Base-by-base conservation (phyloP, 805 yeast species). In the Candida corydali region DNA sequence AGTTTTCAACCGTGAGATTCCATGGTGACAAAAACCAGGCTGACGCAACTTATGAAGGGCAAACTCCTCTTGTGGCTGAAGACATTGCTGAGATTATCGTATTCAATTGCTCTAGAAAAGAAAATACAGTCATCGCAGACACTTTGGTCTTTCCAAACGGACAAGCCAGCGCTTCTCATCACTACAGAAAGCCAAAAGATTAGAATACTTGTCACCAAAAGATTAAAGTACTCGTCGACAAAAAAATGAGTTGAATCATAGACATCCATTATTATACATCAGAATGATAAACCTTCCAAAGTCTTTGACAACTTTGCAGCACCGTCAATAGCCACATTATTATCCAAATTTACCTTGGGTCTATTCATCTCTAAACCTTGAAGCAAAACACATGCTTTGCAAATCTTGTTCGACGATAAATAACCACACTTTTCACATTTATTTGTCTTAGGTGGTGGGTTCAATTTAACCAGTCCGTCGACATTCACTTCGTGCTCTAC, bases 391-490 rank as follows among this genome's bases (percentile, higher is more conserved):
- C 98, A 93, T 0, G 98, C 98, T 61, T 93, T 93, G 63, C 98
- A 93, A 5, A 88, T 75, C 51, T 65, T 73, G 56, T 93, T 93
- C 45, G 89, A 83, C 0, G 98, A 86, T 26, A 93, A 63, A 54
- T 91, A 93, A 0, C 97, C 96, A 64, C 98, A 93, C 43, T 79
- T 80, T 44, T 80, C 85, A 64, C 98, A 93, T 40, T 79, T 55
- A 47, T 81, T 82, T 52, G 82, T 86, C 15, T 65, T 66, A 43
- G 66, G 70, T 11, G 54, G 62, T 19, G 42, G 47, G 7, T 31
- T n/a, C 23, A 80, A 51, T 0, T 76, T 63, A 0, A 80, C 79
- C 0, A 84, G 69, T 0, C 91, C 91, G 51, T 82, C 82, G 0
- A 75, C 36, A 37, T 77, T 68, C 5, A 82, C 58, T 47, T 82